Conservation (phyloP, 371 early-diverging fungal species). For the Mucor lusitanicus region DNA sequence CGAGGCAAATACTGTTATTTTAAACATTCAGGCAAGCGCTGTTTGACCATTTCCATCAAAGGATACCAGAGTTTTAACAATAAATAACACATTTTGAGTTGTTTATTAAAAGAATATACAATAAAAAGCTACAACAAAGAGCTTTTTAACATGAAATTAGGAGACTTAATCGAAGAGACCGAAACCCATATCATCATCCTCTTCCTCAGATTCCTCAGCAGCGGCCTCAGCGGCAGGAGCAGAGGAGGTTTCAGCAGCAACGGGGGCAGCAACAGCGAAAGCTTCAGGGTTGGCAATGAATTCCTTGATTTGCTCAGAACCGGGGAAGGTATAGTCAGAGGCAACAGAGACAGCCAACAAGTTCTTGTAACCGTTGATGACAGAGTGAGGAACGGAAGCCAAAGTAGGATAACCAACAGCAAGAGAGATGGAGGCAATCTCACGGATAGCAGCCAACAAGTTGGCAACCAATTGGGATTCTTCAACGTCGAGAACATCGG, state of each 20-base stretch:
- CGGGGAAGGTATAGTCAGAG: conserved; percentile 93
- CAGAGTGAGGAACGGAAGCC: conserved; percentile 97
- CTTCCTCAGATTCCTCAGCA: conserved; percentile 76
- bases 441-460: conserved; percentile 81
- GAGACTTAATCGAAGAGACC: conserved; percentile 83
- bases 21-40: too few relatives aligned
- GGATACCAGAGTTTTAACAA: not conserved
- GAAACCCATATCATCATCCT: conserved; percentile 73
- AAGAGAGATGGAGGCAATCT: conserved; percentile 95
- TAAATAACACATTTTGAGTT: not conserved
- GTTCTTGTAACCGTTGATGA: conserved; percentile 97
- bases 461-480: conserved; percentile 81
- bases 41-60: too few relatives aligned
- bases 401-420: conserved; percentile 92
- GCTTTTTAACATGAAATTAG: not conserved
- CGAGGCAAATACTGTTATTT: too few relatives aligned
- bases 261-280: conserved; percentile 73
- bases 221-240: conserved; percentile 62
- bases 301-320: conserved; percentile 91
- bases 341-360: conserved; percentile 89
- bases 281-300: conserved; percentile 88
- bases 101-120: not conserved
- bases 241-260: conserved; percentile 53
- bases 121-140: not conserved
- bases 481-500: conserved; percentile 93